Conservation (phyloP, 1,284 basidiomycete genomes). For the Phenoliferia sp. region DNA sequence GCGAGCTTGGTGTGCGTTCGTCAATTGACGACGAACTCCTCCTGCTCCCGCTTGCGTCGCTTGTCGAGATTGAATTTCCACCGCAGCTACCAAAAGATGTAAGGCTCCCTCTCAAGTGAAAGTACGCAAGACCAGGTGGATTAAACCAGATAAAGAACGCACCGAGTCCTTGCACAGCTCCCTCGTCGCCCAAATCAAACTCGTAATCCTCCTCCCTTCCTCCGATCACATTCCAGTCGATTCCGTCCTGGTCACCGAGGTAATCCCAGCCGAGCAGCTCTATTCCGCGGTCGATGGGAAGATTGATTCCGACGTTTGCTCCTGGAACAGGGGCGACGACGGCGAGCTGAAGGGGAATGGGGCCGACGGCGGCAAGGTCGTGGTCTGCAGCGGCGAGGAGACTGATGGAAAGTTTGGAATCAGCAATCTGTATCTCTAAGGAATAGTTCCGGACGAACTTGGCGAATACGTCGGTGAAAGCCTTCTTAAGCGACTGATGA, state of each 20-base stretch:
- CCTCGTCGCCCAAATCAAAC: not conserved
- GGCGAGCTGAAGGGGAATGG: not conserved
- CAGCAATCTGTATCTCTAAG: not conserved
- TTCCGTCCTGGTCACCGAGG: not conserved
- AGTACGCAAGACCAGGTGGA: not conserved
- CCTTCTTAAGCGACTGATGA: conserved; percentile 23
- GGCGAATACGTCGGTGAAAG: conserved; percentile 9
- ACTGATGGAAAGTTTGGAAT: not conserved
- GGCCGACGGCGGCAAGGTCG: conserved; percentile 1
- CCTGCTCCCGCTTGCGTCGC: not conserved
- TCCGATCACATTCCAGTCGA: not conserved
- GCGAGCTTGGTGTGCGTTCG: conserved; percentile 15
- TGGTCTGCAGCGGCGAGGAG: not conserved
- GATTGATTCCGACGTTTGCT: conserved; percentile 6
- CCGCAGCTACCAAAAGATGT: no score
- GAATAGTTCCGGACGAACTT: not conserved
- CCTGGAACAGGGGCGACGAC: not conserved
- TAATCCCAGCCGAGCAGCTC: conserved; percentile 3
- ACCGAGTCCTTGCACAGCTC: not conserved
- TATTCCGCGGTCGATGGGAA: conserved; percentile 6
- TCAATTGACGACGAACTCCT: not conserved
- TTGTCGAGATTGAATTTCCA: no score
- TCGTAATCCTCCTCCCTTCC: not conserved
- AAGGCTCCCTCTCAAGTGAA: not conserved
- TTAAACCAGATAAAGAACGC: not conserved